These are phyloP conservation scores for Apiospora phragmitis DNA, from an alignment of 2,329 filamentous ascomycete species.

Conservation along the genomic window DNA sequence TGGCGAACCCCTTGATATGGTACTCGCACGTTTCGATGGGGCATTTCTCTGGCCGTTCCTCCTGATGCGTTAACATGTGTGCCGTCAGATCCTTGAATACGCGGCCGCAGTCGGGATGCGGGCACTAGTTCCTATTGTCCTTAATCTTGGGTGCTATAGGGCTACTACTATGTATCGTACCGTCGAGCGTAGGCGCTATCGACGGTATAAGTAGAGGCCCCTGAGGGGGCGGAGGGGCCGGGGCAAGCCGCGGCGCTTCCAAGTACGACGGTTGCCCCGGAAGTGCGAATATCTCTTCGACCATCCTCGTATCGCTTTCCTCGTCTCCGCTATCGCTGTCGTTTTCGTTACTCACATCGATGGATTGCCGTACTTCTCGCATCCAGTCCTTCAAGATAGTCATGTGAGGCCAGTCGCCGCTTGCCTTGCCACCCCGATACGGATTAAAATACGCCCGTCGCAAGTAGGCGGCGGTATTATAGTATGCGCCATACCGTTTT, in stretches of 20 bases:
- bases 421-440: constrained; percentile 57
- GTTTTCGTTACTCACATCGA: constrained; percentile 43
- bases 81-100: constrained; percentile 90
- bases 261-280: constrained; percentile 30
- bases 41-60: constrained; percentile 90
- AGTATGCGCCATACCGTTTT: constrained; percentile 60
- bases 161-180: constrained; percentile 33
- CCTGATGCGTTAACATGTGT: constrained; percentile 92
- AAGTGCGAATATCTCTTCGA: constrained; percentile 52
- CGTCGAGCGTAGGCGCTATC: constrained; percentile 31
- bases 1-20: constrained; percentile 86
- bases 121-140: constrained; percentile 58
- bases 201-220: constrained; percentile 32
- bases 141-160: constrained; percentile 32
- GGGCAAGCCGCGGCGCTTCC: constrained; percentile 34
- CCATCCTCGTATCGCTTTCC: constrained; percentile 43
- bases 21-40: constrained; percentile 92
- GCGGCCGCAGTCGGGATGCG: constrained; percentile 80
- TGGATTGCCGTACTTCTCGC: constrained; percentile 55
- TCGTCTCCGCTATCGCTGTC: constrained; percentile 54
- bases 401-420: constrained; percentile 61
- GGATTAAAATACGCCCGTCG: constrained; percentile 59
- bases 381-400: constrained; percentile 60
- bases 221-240: constrained; percentile 29
- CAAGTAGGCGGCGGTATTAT: constrained; percentile 59